phyloP scores from a whole-genome alignment of 345 rosid genomes.

The Ceriops decandra region DNA sequence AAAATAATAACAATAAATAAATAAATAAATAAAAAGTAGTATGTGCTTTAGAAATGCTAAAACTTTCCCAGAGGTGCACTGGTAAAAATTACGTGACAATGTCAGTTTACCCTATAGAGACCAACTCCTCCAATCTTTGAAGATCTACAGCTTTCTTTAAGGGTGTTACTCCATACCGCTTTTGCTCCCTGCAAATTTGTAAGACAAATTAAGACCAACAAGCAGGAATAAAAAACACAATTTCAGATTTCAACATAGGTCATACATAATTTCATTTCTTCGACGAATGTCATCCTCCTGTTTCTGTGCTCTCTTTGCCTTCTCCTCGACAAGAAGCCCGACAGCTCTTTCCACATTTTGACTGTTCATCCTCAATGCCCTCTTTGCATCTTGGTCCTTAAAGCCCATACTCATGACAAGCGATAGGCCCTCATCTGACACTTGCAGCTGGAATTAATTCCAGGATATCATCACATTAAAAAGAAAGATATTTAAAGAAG shows the following conservation, averaged over 20 bases:
- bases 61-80: not conserved
- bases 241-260: not conserved
- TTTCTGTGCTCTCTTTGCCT: constrained; percentile 49
- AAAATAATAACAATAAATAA: no score
- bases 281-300: constrained; percentile 49
- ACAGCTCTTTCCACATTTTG: constrained; percentile 72
- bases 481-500: no score
- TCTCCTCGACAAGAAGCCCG: constrained; percentile 76
- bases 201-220: constrained; percentile 5
- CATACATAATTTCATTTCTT: constrained; percentile 51
- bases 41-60: not conserved
- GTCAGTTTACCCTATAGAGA: constrained; percentile 65
- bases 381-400: constrained; percentile 61
- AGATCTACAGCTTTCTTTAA: constrained; percentile 78
- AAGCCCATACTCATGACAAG: constrained; percentile 86
- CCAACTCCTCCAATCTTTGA: constrained; percentile 53
- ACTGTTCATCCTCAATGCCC: constrained; percentile 76
- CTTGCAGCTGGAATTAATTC: constrained; percentile 59
- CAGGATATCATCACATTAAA: not conserved
- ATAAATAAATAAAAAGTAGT: not conserved
- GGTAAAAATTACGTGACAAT: not conserved
- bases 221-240: not conserved
- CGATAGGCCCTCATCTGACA: constrained; percentile 73
- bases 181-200: constrained; percentile 68
- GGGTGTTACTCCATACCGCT: constrained; percentile 73